Evolutionary conservation across 345 rosid species (phyloP).

Genomic region (Sisymbrium altissimum): DNA sequence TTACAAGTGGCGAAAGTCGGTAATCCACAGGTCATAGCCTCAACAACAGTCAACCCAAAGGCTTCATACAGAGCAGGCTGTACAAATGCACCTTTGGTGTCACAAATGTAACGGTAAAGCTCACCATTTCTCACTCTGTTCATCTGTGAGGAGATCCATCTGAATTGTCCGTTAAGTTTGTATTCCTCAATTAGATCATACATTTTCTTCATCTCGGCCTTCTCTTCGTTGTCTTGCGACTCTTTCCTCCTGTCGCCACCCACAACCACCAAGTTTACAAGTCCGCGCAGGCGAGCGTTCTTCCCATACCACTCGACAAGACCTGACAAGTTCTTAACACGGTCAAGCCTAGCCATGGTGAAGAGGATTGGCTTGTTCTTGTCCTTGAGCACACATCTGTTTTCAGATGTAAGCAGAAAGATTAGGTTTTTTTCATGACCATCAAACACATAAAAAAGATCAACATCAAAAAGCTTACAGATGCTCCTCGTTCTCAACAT

Average conservation of each 20-base stretch:
- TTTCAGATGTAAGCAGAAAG: neutral
- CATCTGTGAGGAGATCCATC: conserved; percentile 96
- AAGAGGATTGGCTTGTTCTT: conserved; percentile 71
- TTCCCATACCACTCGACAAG: conserved; percentile 91
- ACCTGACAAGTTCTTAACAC: conserved; percentile 77
- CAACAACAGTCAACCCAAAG: conserved; percentile 82
- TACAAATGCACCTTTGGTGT: conserved; percentile 84
- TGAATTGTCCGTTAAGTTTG: conserved; percentile 70
- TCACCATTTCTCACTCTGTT: conserved; percentile 82
- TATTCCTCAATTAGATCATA: conserved; percentile 55
- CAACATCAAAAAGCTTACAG: conserved; percentile 39
- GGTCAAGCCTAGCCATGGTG: conserved; percentile 92
- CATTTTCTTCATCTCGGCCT: conserved; percentile 91
- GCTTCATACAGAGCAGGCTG: conserved; percentile 89
- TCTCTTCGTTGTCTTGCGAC: conserved; percentile 78
- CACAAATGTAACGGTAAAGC: conserved; percentile 75
- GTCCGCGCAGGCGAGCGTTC: conserved; percentile 57
- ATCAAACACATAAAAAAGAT: neutral
- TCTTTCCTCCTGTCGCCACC: conserved; percentile 93
- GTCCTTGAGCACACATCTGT: conserved; percentile 75
- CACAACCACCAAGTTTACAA: conserved; percentile 80
- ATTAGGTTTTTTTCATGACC: neutral
- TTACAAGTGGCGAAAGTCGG: conserved; percentile 80
- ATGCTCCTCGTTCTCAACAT: conserved; percentile 70
- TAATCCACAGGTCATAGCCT: conserved; percentile 88